Conservation (phyloP, 306 rosid genomes). For the Sphenostylis stenocarpa region DNA sequence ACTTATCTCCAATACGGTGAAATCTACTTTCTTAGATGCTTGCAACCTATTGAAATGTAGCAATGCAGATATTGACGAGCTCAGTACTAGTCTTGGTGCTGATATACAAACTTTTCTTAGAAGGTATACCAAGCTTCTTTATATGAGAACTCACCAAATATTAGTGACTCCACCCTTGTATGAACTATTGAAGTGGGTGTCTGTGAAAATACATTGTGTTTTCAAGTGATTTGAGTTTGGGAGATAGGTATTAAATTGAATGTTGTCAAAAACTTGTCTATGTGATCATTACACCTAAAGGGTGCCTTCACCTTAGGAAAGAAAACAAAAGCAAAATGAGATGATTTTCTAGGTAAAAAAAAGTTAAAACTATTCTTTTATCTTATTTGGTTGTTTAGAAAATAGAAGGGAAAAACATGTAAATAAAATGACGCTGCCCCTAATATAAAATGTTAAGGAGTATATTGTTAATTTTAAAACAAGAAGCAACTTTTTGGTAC, state of each 20-base stretch:
- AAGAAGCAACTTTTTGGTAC: no score
- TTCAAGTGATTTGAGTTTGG: neutral
- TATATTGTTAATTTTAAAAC: no score
- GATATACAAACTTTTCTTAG: constrained; percentile 21
- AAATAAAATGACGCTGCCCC: neutral
- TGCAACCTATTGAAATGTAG: constrained; percentile 55
- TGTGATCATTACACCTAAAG: neutral
- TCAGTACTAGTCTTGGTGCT: constrained; percentile 46
- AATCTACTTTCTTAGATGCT: constrained; percentile 43
- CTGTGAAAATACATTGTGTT: neutral
- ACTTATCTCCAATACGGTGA: constrained; percentile 25
- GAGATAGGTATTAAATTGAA: neutral
- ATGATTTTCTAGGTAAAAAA: no score
- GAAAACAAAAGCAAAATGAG: neutral
- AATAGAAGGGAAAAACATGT: neutral
- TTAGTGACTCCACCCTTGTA: neutral
- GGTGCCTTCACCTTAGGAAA: neutral
- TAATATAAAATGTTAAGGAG: no score
- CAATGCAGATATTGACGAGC: constrained; percentile 49
- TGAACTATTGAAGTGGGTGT: neutral
- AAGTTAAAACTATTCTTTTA: neutral
- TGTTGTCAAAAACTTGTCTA: neutral
- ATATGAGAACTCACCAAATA: neutral
- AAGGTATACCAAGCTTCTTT: constrained; percentile 24
- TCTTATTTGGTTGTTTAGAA: neutral